These are phyloP conservation scores for Pleurotus ostreatus DNA, from an alignment of 768 basidiomycete species.

Conservation along the genomic window DNA sequence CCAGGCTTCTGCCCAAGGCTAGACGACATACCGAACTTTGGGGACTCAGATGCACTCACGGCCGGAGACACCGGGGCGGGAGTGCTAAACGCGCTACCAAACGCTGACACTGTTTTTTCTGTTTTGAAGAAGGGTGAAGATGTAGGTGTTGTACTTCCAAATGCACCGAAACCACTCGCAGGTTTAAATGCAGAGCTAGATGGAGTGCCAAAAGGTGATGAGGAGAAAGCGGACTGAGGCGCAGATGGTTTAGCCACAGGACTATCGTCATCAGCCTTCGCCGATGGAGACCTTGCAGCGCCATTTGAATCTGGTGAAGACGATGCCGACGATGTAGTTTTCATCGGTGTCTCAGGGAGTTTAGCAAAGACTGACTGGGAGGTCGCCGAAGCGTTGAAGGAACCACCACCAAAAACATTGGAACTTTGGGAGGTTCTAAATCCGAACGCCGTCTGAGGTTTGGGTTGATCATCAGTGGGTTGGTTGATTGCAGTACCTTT, in stretches of 20 bases:
- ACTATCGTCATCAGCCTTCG: neutral
- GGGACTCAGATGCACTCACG: constrained; percentile 17
- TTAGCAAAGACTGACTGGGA: neutral
- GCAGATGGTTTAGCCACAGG: neutral
- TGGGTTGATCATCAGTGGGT: no score
- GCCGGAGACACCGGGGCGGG: constrained; percentile 35
- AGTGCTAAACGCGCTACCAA: constrained; percentile 29
- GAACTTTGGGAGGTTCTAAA: neutral
- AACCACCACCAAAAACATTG: neutral
- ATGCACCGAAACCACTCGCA: constrained; percentile 43
- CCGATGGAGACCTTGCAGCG: neutral
- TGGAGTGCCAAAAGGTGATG: neutral
- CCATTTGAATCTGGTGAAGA: constrained; percentile 6
- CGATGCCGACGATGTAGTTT: neutral
- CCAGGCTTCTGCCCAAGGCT: constrained; percentile 18
- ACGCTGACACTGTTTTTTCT: constrained; percentile 29
- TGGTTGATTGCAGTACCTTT: neutral
- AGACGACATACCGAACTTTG: constrained; percentile 37
- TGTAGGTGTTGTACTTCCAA: constrained; percentile 35
- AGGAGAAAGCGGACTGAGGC: neutral
- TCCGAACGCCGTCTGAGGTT: no score
- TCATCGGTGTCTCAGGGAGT: neutral
- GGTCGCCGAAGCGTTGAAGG: neutral
- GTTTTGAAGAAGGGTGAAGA: constrained; percentile 54
- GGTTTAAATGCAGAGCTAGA: constrained; percentile 28